A percentile compares a stretch with the other conserved stretches of the same genome.
phyloP scores from a whole-genome alignment of 225 moss, liverwort and hornwort genomes.

The Sphagnum contortum region DNA sequence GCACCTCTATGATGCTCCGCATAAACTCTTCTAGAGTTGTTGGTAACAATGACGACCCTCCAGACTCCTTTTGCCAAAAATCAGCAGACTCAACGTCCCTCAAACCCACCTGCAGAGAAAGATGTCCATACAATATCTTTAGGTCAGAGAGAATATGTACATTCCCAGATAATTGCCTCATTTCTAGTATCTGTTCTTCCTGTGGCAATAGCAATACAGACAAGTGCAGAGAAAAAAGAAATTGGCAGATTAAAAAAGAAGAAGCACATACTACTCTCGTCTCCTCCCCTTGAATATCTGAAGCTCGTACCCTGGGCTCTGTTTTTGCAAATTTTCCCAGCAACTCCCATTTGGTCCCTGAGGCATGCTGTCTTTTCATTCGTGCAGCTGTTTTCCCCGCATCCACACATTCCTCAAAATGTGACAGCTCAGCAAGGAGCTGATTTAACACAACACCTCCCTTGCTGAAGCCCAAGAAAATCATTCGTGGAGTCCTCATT shows the following conservation, averaged over 20 bases:
- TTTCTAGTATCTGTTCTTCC: too few relatives aligned
- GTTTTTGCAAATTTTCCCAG: constrained; percentile 24
- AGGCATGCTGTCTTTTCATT: constrained; percentile 30
- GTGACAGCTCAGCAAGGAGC: constrained; percentile 67
- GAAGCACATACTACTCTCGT: too few relatives aligned
- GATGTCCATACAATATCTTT: too few relatives aligned
- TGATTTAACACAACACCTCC: constrained; percentile 85
- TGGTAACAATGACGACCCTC: constrained; percentile 24
- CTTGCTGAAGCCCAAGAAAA: constrained; percentile 79
- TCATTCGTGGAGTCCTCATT: constrained; percentile 45
- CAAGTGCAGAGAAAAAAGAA: too few relatives aligned
- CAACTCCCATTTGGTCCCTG: constrained; percentile 25
- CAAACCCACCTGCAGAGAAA: constrained; percentile 15
- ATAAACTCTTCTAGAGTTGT: constrained; percentile 54
- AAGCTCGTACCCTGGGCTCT: constrained; percentile 13
- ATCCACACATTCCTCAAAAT: constrained; percentile 44
- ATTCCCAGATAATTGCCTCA: too few relatives aligned
- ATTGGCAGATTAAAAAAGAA: too few relatives aligned
- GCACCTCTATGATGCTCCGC: constrained; percentile 46
- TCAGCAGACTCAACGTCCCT: constrained; percentile 12
- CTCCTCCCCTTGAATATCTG: neutral
- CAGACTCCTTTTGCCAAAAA: constrained; percentile 21
- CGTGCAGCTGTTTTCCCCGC: constrained; percentile 27
- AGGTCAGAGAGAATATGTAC: too few relatives aligned
- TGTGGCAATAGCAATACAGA: too few relatives aligned